Conservation (phyloP, 768 basidiomycete species). For the Leccinum longicurvipes region DNA sequence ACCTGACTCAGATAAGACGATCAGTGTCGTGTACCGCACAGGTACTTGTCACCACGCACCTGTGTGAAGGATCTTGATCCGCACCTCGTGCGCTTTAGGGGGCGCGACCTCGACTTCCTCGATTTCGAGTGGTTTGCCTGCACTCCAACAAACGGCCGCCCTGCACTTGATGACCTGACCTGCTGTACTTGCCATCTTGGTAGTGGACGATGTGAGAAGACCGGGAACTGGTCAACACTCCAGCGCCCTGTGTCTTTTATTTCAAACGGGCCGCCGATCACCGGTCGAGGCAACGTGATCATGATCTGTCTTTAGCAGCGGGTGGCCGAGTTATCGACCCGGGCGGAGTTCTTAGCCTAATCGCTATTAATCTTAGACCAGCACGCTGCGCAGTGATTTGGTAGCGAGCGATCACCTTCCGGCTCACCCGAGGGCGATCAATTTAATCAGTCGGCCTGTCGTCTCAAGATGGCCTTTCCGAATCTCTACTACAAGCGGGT, state of each 20-base stretch:
- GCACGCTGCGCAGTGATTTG: too few species aligned
- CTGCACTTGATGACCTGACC: conserved; percentile 84
- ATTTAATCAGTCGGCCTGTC: not conserved
- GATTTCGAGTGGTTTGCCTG: conserved; percentile 78
- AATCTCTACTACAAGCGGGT: conserved; percentile 92
- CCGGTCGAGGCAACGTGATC: not conserved
- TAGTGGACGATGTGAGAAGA: conserved; percentile 18
- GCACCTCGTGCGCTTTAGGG: conserved; percentile 85
- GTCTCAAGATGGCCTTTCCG: conserved; percentile 45
- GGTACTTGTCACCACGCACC: conserved; percentile 43
- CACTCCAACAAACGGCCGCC: conserved; percentile 95
- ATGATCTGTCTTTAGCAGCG: not conserved
- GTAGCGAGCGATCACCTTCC: not conserved
- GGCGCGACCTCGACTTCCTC: conserved; percentile 95
- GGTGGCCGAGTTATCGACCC: conserved; percentile 6
- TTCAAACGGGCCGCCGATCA: not conserved
- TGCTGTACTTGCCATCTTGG: conserved; percentile 64
- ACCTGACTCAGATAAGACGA: conserved; percentile 38
- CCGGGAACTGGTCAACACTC: conserved; percentile 8
- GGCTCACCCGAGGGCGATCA: not conserved
- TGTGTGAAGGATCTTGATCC: conserved; percentile 89
- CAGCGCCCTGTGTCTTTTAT: not conserved
- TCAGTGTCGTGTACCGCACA: conserved; percentile 1
- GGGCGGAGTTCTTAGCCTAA: conserved; percentile 2
- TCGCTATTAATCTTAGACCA: not conserved